Evolutionary conservation across 768 basidiomycete genomes (phyloP), one percentile per base, ranked within the genome.

Genomic region (Mycena filopes): DNA sequence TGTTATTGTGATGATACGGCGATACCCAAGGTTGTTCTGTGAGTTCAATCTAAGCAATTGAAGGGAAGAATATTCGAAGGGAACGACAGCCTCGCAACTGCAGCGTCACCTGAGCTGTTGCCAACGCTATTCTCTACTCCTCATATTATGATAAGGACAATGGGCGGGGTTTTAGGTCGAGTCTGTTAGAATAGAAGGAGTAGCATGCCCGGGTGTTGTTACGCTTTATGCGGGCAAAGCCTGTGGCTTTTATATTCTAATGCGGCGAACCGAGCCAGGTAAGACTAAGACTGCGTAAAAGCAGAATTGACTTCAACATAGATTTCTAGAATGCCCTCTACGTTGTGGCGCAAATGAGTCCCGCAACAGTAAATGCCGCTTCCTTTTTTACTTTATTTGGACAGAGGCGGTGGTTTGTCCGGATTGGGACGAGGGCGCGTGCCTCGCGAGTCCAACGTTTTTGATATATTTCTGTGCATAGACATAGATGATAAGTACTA

Each of bases 301-400:
- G 31, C 12, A 12, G 31, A 33, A 5, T 33, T 33, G 31, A 33
- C 31, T 51, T 13, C 6, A 28, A 29, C 20, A 51, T 23, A 11
- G 13, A 33, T 20, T 50, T 36, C 26, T 16, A n/a, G 26, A 50
- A 20, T 53, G 18, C 10, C 10, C 18, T 28, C 21, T 54, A 15
- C 16, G 18, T n/a, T n/a, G 36, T 25, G 23, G 36, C 29, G 4
- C 25, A 7, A 10, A n/a, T 50, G 31, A 33, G 12, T 33, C 12
- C 31, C 5, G 31, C 5, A 33, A 33, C 9, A 12, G 13, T 5
- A 31, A 7, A 28, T 49, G 28, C 10, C 13, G 20, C 18, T 55
- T 33, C 29, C 10, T 2, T 59, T 59, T 50, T 59, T 59, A 29
- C 57, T 50, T 49, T 41, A 59, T 59, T 41, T 59, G 45, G 57